Base-by-base conservation (phyloP, 2,329 filamentous ascomycete genomes). In the Ophiocordyceps australis region DNA sequence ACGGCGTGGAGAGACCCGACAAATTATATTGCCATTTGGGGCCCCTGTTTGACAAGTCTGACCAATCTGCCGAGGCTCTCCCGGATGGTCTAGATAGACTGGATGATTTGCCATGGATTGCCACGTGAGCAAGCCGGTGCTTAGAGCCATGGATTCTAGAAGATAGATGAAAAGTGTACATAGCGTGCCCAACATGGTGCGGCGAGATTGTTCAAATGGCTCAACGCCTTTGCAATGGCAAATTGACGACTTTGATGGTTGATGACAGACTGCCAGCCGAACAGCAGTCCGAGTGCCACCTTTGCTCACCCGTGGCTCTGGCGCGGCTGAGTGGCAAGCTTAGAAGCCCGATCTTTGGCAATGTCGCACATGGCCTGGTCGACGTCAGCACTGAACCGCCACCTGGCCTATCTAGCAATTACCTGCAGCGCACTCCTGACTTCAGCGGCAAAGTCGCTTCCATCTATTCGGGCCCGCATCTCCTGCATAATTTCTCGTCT, bases 341-440 rank as follows among this genome's bases (percentile, higher is more conserved):
- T 91, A 17, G 50, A 47, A 1, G 75, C 80, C 25, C 85, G 66
- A 41, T 93, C 81, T 26, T 68, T 65, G 17, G 85, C 85, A 42
- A 94, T 94, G 39, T 83, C 78, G 42, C 81, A 82, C 80, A 94
- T 93, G 21, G 85, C 83, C 76, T 82, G 24, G 29, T 8, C n/a
- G n/a, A n/a, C n/a, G n/a, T n/a, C n/a, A n/a, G n/a, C n/a, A n/a
- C n/a, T n/a, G n/a, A n/a, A n/a, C n/a, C n/a, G n/a, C n/a, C n/a
- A n/a, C n/a, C n/a, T n/a, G n/a, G 29, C 16, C 8, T 30, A 43
- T 37, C 29, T 19, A 22, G 13, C 4, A 12, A n/a, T n/a, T 52
- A 83, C 81, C 61, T 76, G 62, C 25, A 93, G 74, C 5, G 69
- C 80, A 37, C 78, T 78, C 29, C 56, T 47, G 32, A 82, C 67